phyloP scores from a whole-genome alignment of 768 basidiomycete genomes.

The Lenzites betulinus region DNA sequence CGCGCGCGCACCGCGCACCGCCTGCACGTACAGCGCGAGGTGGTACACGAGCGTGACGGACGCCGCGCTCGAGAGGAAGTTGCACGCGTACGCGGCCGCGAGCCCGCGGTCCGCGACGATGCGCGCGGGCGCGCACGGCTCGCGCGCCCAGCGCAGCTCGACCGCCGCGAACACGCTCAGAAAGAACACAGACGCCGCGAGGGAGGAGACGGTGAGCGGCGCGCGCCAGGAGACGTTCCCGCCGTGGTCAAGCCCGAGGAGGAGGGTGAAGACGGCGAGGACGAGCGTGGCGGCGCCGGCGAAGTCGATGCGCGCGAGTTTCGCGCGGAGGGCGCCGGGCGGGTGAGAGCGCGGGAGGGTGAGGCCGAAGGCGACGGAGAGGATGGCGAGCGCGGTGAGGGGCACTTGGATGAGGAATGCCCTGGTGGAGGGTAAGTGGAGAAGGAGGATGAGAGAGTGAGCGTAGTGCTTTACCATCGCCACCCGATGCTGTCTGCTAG shows the following conservation, averaged over 20 bases:
- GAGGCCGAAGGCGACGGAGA: constrained; percentile 55
- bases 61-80: constrained; percentile 55
- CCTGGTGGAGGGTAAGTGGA: constrained; percentile 33
- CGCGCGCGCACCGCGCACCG: constrained; percentile 49
- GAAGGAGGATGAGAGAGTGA: not conserved
- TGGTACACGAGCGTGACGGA: constrained; percentile 52
- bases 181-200: constrained; percentile 19
- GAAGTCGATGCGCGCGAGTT: constrained; percentile 65
- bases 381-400: constrained; percentile 52
- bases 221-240: constrained; percentile 36
- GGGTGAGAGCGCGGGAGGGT: constrained; percentile 47
- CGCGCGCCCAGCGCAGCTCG: constrained; percentile 52
- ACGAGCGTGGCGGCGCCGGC: constrained; percentile 58
- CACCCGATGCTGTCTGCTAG: constrained; percentile 66
- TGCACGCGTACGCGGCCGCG: constrained; percentile 57
- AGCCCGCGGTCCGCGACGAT: constrained; percentile 54
- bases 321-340: constrained; percentile 45
- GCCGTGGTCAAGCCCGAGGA: constrained; percentile 54
- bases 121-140: constrained; percentile 59
- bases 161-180: constrained; percentile 42
- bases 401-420: constrained; percentile 65
- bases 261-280: constrained; percentile 54
- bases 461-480: constrained; percentile 51
- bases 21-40: constrained; percentile 59
- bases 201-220: constrained; percentile 24